Evolutionary conservation across 129 eudicot genomes (phyloP).

Genomic region (Flaveria trinervia): DNA sequence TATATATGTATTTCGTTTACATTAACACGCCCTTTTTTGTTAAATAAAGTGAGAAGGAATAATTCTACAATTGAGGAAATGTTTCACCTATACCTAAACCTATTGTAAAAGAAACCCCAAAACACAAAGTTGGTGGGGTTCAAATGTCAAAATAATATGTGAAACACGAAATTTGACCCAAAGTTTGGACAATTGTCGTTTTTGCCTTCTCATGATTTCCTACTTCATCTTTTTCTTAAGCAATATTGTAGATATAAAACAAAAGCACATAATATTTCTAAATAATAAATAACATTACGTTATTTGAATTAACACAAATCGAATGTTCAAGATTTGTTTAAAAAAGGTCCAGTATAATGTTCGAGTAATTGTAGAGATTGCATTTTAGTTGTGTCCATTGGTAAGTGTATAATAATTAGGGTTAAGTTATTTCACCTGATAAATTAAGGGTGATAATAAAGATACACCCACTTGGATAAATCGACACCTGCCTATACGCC

Average conservation of each 20-base stretch:
- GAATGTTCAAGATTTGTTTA: background rate
- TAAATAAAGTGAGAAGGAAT: background rate
- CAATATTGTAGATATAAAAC: background rate
- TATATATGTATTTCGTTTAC: too few relatives aligned
- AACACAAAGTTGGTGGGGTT: conserved; percentile 18
- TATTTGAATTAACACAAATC: background rate
- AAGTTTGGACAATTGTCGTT: conserved; percentile 32
- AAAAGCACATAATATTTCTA: background rate
- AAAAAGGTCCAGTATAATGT: background rate
- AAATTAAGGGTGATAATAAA: too few relatives aligned
- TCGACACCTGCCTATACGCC: too few relatives aligned
- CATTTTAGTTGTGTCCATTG: background rate
- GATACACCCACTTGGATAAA: too few relatives aligned
- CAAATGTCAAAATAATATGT: conserved; percentile 10
- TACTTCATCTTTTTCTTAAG: conserved; percentile 11
- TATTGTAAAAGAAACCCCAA: background rate
- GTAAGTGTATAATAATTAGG: background rate
- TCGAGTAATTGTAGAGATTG: background rate
- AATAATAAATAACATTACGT: background rate
- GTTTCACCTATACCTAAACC: conserved; percentile 9
- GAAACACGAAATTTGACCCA: conserved; percentile 29
- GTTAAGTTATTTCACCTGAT: too few relatives aligned
- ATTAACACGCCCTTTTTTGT: too few relatives aligned
- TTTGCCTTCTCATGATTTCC: conserved; percentile 20
- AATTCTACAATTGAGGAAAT: conserved; percentile 1